Evolutionary conservation across 2,329 filamentous ascomycete genomes (phyloP).

Genomic region (Sporothrix protearum): DNA sequence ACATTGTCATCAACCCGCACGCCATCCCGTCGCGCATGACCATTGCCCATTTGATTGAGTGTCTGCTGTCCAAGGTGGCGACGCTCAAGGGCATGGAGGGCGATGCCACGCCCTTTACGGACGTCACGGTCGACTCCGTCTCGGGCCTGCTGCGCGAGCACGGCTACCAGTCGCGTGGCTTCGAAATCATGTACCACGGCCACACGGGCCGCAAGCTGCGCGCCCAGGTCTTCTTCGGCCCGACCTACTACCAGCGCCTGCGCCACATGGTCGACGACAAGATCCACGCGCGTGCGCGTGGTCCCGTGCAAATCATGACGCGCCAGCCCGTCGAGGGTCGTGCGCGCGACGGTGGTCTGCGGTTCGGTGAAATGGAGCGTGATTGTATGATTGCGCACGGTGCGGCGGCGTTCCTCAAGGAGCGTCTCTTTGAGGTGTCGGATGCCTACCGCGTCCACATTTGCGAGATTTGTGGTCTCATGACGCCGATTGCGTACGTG

Average conservation of each 20-base stretch:
- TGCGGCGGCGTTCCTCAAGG: slow-evolving; percentile 93
- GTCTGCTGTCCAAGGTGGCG: slow-evolving; percentile 92
- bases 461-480: slow-evolving; percentile 96
- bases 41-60: slow-evolving; percentile 99
- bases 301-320: slow-evolving; percentile 94
- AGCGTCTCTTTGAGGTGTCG: slow-evolving; percentile 93
- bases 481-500: slow-evolving; percentile 98
- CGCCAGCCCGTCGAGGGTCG: slow-evolving; percentile 97
- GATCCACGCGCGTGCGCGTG: slow-evolving; percentile 97
- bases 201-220: slow-evolving; percentile 93
- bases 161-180: slow-evolving; percentile 94
- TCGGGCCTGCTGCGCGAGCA: slow-evolving; percentile 81
- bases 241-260: slow-evolving; percentile 97
- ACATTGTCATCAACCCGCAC: slow-evolving; percentile 98
- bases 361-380: slow-evolving; percentile 99
- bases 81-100: slow-evolving; percentile 92
- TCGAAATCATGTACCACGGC: slow-evolving; percentile 98
- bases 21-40: slow-evolving; percentile 99
- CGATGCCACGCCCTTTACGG: slow-evolving; percentile 95
- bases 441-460: slow-evolving; percentile 98
- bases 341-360: slow-evolving; percentile 93
- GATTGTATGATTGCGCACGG: slow-evolving; percentile 99
- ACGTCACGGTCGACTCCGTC: slow-evolving; percentile 92
- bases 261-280: slow-evolving; percentile 99
- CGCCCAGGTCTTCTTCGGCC: slow-evolving; percentile 93